Percentiles rank a stretch among this genome's conserved stretches.
Evolutionary conservation across 2,329 filamentous ascomycete species (phyloP).

Genomic region (Hymenoscyphus occultus): DNA sequence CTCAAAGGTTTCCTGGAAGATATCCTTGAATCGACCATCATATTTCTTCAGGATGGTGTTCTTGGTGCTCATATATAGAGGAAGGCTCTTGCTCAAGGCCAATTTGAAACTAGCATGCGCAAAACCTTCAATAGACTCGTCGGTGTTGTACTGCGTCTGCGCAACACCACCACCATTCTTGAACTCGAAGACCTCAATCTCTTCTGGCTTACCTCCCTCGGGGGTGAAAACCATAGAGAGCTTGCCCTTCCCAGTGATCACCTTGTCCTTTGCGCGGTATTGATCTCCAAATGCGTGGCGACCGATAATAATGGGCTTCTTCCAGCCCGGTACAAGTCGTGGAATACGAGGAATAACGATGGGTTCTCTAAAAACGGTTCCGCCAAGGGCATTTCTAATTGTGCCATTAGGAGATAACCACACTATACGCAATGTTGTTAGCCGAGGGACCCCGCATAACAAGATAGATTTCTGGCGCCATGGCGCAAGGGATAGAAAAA

Average conservation of each 20-base stretch:
- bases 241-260: conserved; percentile 79
- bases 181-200: conserved; percentile 89
- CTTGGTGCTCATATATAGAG: conserved; percentile 99
- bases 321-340: conserved; percentile 93
- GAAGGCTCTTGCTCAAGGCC: conserved; percentile 78
- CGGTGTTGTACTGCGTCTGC: conserved; percentile 97
- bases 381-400: conserved; percentile 72
- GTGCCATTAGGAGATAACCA: conserved; percentile 98
- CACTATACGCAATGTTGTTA: conserved; percentile 53
- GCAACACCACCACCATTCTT: conserved; percentile 81
- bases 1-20: conserved; percentile 97
- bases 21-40: conserved; percentile 98
- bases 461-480: neutral
- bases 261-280: conserved; percentile 92
- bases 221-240: conserved; percentile 95
- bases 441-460: conserved; percentile 7
- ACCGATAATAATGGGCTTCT: conserved; percentile 98
- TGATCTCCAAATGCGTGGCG: conserved; percentile 98
- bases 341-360: conserved; percentile 95
- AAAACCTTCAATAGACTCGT: conserved; percentile 91
- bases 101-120: conserved; percentile 97
- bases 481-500: conserved; percentile 13
- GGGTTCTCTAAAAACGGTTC: conserved; percentile 98
- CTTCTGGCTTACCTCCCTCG: conserved; percentile 73
- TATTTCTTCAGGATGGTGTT: conserved; percentile 99